Conservation (phyloP, 2,329 filamentous ascomycete species). For the Coniochaeta sp. region DNA sequence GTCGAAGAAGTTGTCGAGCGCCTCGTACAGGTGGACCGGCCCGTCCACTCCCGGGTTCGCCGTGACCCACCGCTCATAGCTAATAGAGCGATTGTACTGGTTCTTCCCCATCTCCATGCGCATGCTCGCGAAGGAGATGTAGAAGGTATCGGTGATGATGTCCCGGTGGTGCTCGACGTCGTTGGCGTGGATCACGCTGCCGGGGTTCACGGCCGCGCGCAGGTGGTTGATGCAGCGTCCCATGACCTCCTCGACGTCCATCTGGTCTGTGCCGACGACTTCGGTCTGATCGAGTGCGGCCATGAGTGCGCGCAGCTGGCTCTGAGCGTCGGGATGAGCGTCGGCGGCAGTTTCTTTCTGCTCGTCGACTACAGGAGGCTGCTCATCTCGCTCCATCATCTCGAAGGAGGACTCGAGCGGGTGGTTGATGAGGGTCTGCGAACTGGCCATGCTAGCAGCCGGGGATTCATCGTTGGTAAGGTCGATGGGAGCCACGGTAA, state of each 20-base stretch:
- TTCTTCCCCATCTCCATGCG: conserved; percentile 40
- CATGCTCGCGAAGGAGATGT: conserved; percentile 54
- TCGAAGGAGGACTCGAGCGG: conserved; percentile 26
- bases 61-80: conserved; percentile 56
- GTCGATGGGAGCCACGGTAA: conserved; percentile 15
- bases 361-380: background rate
- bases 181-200: conserved; percentile 47
- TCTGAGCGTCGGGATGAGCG: background rate
- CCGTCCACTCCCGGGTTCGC: conserved; percentile 46
- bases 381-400: background rate
- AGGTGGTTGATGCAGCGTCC: conserved; percentile 85
- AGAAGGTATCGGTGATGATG: conserved; percentile 64
- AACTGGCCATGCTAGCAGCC: conserved; percentile 39
- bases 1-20: conserved; percentile 80
- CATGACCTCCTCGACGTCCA: conserved; percentile 95
- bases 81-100: conserved; percentile 37
- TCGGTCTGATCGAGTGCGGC: conserved; percentile 17
- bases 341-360: background rate
- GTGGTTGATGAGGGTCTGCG: conserved; percentile 43
- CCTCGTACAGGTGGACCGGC: conserved; percentile 66
- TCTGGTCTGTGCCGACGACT: conserved; percentile 54
- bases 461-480: conserved; percentile 24
- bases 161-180: conserved; percentile 57
- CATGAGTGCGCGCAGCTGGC: conserved; percentile 6
- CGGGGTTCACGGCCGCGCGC: conserved; percentile 77